Evolutionary conservation across 2,329 filamentous ascomycete species (phyloP), one percentile per base, ranked within the genome.

Genomic region (Gliomastix tumulicola): DNA sequence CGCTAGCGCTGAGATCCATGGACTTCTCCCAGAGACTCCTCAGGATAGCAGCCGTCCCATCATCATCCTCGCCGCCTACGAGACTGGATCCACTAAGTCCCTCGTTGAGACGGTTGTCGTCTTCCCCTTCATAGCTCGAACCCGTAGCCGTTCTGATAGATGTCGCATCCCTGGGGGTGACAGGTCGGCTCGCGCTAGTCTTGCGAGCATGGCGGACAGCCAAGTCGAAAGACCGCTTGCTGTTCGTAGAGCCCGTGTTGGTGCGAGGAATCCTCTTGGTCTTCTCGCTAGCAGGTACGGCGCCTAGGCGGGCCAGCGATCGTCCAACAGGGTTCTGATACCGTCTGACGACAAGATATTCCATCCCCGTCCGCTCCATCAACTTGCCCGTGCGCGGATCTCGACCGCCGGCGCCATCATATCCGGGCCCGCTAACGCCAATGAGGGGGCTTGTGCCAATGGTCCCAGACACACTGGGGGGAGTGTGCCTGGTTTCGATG

Each of bases 341-440:
- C 31, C 83, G 69, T 37, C 82, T 72, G 22, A 88, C 79, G 8
- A 85, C 82, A n/a, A 80, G 68, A 53, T 86, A 87, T 51, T 87
- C 82, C 57, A 83, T 74, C 13, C 78, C 79, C 2, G 82, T 83
- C 32, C 79, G 71, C 53, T 86, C 82, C 37, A 86, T 70, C 34
- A 82, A 69, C 51, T 76, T 74, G 48, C 71, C 67, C 20, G 84
- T 68, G 5, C 81, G 70, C 2, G 79, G 79, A 48, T 85, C 80
- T 13, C 71, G 62, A 40, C 48, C 57, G 22, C 51, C 53, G 39
- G 34, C 38, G 39, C 34, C 41, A 25, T 79, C 76, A 41, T 74
- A 76, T n/a, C 67, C 69, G 6, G 67, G 65, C 4, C 68, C 71
- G 9, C 71, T 66, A 4, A 74, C 70, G 13, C 71, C 69, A 17